Base-by-base conservation (phyloP, 306 rosid species). In the Fragaria ananassa region DNA sequence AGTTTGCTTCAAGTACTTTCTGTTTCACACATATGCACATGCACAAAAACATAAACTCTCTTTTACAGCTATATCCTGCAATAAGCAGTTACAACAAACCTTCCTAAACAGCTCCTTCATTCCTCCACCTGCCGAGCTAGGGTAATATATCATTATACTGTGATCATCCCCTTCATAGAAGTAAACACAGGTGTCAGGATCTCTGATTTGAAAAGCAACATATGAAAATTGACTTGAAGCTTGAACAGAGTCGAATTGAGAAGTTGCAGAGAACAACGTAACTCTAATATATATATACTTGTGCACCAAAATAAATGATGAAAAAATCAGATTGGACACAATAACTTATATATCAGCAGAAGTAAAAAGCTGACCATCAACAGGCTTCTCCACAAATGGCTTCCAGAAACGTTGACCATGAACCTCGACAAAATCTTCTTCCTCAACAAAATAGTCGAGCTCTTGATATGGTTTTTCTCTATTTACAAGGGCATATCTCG, bases 331-430 rank as follows among this genome's bases (percentile, higher is more conserved):
- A 45, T 74, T 51, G 74, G 65, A 58, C 7, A 45, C 77, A 80
- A 74, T 60, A 80, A 73, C 37, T 68, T 82, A 47, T 47, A 64
- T 58, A 65, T 45, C 61, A 37, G 68, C 69, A 57, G 42, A 73
- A 71, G 72, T 77, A 74, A 56, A 53, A 80, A 80, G 76, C 97
- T 90, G 81, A 95, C 99, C 99, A 82, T 89, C 84, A 77, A 95
- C 84, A 68, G 99, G 99, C 91, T 95, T 95, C 88, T 95, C 99
- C 79, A 95, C 99, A 88, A 95, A 95, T 69, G 99, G 99, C 81
- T 95, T 95, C 90, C 89, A 92, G 61, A 95, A 95, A 27, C 97
- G 96, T 74, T 72, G 66, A 80, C 96, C 97, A 79, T 77, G 83
- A 80, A 95, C 98, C 87, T 95, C 97, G 67, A 95, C 97, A 85